Evolutionary conservation across 139 green algal species (phyloP), one percentile per base, ranked within the genome.

Genomic region (Coelastrella sp.): DNA sequence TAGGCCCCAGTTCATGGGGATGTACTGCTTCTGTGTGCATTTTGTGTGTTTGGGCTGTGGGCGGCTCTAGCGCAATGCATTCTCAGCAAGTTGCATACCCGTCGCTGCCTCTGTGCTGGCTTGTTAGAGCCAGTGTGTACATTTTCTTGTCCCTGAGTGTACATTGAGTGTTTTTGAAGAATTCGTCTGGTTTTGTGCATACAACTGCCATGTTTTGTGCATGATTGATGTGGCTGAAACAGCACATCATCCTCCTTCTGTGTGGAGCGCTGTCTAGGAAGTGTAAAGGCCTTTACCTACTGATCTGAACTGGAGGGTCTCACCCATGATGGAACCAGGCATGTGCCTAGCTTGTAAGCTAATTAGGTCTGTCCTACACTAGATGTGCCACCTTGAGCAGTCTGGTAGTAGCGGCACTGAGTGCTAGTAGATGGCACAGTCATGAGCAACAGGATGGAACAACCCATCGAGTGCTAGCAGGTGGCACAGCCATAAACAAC

Each of bases 111-210:
- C 25, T 80, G 74, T 83, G 57, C 58, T 56, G 20, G 78, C 78
- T 83, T 25, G 78, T 56, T 63, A 61, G 78, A 65, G 49, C 14
- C 19, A 60, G 78, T 60, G 78, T 83, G 78, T 83, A 22, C 60
- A 83, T 56, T 25, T 80, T 70, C 12, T 70, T 70, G 63, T 6
- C 63, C 15, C 12, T 70, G 63, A 70, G 63, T 70, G 63, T 70
- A 70, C 63, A 14, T 22, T 70, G 63, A 70, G 63, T 70, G 4
- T 70, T 70, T 70, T 70, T 14, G 3, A 17, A 22, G 63, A 70
- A 70, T 14, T 22, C 12, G 15, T 70, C 63, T 70, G 63, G 5
- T 70, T 70, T 17, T 70, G 63, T 70, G 63, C 63, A 70, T 70
- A 15, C 12, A 70, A 70, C 63, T 70, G 63, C 63, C 15, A 17